Percentiles rank a stretch among this genome's conserved stretches.
phyloP scores from a whole-genome alignment of 1,139 yeast species.

The Diutina scorzettiae region DNA sequence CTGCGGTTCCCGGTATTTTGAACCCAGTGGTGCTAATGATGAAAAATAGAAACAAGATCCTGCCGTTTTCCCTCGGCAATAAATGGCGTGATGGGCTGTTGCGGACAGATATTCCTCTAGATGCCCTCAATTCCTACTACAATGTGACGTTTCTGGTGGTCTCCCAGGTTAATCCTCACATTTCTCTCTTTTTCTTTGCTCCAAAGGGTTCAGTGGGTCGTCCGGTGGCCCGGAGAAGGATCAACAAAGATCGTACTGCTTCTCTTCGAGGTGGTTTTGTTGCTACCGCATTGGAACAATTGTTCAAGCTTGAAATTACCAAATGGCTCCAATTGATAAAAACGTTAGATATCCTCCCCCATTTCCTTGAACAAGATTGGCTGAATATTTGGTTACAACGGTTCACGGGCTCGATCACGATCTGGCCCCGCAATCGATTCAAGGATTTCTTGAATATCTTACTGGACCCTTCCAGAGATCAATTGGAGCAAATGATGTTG shows the following conservation, averaged over 20 bases:
- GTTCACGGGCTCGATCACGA: conserved; percentile 64
- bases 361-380: conserved; percentile 69
- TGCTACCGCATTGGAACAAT: conserved; percentile 60
- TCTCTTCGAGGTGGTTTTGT: conserved; percentile 65
- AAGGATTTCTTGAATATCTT: conserved; percentile 54
- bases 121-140: conserved; percentile 60
- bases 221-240: conserved; percentile 57
- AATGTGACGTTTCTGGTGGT: conserved; percentile 69
- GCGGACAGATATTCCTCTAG: conserved; percentile 62
- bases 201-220: conserved; percentile 76
- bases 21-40: conserved; percentile 75
- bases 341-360: conserved; percentile 56
- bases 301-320: conserved; percentile 57
- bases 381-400: conserved; percentile 64
- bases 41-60: conserved; percentile 37
- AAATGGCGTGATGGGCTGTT: conserved; percentile 70
- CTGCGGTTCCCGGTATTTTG: conserved; percentile 78
- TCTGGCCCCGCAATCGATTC: conserved; percentile 58
- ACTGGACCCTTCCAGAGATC: conserved; percentile 54
- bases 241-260: conserved; percentile 24
- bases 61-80: conserved; percentile 64
- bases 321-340: conserved; percentile 66
- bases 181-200: conserved; percentile 62
- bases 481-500: conserved; percentile 41
- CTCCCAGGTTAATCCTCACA: conserved; percentile 78